Conservation (phyloP, 345 rosid genomes). For the Arabidopsis arenosa region DNA sequence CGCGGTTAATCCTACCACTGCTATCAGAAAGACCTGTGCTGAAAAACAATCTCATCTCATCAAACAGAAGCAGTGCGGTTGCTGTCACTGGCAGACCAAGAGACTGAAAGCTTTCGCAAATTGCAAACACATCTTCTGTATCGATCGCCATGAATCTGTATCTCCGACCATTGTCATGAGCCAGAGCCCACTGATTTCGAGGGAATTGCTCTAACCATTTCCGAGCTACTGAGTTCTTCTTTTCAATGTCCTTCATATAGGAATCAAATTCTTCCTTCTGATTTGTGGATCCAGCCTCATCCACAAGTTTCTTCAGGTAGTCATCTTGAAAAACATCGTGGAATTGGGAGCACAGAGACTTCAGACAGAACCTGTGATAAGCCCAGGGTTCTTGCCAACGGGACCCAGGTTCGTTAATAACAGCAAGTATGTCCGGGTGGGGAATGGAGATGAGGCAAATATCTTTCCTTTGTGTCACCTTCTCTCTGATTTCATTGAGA, state of each 20-base stretch:
- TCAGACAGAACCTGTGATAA: constrained; percentile 24
- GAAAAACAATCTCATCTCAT: neutral
- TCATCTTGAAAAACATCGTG: neutral
- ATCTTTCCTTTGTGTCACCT: constrained; percentile 3
- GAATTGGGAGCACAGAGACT: neutral
- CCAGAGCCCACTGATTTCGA: constrained; percentile 10
- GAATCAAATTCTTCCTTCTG: constrained; percentile 1
- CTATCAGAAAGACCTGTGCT: neutral
- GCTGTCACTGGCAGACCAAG: neutral
- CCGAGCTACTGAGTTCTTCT: constrained; percentile 5
- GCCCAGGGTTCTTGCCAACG: constrained; percentile 25
- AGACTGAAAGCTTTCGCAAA: neutral
- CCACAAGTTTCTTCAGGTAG: neutral
- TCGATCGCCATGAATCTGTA: neutral
- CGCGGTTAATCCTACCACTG: neutral
- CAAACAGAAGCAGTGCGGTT: neutral
- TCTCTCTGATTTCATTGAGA: constrained; percentile 11
- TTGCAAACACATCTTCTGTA: neutral
- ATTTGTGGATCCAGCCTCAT: neutral
- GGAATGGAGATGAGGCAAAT: constrained; percentile 8
- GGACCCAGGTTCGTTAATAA: neutral
- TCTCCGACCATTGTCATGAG: constrained; percentile 25
- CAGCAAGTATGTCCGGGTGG: neutral
- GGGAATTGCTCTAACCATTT: constrained; percentile 19
- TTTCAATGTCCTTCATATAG: neutral